Base-by-base conservation (phyloP, 345 rosid species). In the Iberis pinnata region DNA sequence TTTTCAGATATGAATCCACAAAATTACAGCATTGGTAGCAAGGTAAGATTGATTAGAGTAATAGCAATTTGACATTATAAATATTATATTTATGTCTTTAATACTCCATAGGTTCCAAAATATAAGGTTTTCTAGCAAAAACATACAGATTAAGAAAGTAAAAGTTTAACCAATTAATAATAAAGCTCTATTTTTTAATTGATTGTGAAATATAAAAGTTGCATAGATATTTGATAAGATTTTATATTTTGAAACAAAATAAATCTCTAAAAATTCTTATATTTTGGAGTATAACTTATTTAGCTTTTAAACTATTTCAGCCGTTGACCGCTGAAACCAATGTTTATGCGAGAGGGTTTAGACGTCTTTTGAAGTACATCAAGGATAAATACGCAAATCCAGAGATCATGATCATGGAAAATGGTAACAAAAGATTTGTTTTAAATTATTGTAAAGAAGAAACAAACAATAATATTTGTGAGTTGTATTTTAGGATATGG, bases 321-420 rank as follows among this genome's bases (percentile, higher is more conserved):
- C 37, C 37, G 1, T 12, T 32, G 3, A 32, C 37, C 2, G 58
- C 58, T 49, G 33, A 46, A 39, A 13, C 50, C 17, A 15, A 8
- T 16, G 50, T 61, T 19, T 61, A 50, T 24, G 7, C 65, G 1
- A 29, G 19, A 44, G 83, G 80, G 0, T 18, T 78, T 5, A 33
- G 59, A 36, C 25, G 45, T 8, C 56, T 78, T 11, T 16, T 76
- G 15, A 58, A 56, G 24, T 73, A 78, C 29, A 61, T 68, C 17
- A 73, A 75, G 14, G 63, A 59, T 31, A 50, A 49, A 18, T 78
- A 75, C 60, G 54, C 58, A 0, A 66, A 68, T 9, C 76, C 80
- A 0, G 51, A 55, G 12, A 75, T 78, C 18, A 70, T 75, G 24
- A 58, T 78, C 14, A 67, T 75, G 5, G 83, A 75, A 36, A 78